A percentile compares a stretch with the other conserved stretches of the same genome.
Conservation (phyloP, 306 rosid species). For the Purshia tridentata region DNA sequence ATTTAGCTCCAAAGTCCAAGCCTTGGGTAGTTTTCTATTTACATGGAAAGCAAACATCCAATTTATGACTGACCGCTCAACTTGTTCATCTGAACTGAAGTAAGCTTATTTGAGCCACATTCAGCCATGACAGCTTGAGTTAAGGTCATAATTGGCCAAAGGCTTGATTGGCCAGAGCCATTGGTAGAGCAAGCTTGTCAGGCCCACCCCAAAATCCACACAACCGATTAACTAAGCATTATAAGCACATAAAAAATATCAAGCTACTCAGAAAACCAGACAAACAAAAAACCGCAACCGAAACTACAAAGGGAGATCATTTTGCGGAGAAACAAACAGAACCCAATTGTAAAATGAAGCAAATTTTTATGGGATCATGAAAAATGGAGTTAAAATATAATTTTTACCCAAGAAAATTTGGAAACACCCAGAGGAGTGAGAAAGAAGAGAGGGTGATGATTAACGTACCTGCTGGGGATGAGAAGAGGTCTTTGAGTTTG, state of each 20-base stretch:
- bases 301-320: background rate
- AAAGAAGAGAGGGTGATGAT: background rate
- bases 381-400: background rate
- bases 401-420: conserved; percentile 3
- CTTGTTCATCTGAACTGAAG: background rate
- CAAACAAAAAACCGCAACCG: background rate
- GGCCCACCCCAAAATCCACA: too few relatives aligned
- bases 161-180: background rate
- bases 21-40: background rate
- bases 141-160: background rate
- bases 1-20: background rate
- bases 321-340: conserved; percentile 1
- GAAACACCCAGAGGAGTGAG: conserved; percentile 11
- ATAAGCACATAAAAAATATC: background rate
- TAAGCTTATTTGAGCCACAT: background rate
- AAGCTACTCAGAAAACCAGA: background rate
- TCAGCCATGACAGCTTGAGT: background rate
- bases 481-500: conserved; percentile 34
- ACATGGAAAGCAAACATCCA: background rate
- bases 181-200: background rate
- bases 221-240: too few relatives aligned
- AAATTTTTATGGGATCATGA: background rate
- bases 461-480: conserved; percentile 69
- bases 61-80: background rate
- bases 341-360: conserved; percentile 12